A percentile compares a stretch with the other conserved stretches of the same genome.
Evolutionary conservation across 768 basidiomycete species (phyloP).

Genomic region (Leccinum olivaceopallidum): DNA sequence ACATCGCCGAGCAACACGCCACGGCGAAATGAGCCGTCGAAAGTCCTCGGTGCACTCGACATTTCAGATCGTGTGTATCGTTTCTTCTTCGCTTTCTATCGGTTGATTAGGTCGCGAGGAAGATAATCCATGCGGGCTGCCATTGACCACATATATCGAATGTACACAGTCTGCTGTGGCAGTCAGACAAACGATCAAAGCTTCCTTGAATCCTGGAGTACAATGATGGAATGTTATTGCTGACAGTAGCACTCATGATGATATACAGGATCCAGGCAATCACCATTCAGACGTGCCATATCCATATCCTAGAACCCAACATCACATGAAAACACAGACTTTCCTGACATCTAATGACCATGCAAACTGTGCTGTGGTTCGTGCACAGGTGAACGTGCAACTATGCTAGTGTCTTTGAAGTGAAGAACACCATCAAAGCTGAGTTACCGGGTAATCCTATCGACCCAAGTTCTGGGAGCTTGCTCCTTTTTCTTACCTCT

Average conservation of each 20-base stretch:
- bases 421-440: too few species aligned
- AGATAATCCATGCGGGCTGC: slow-evolving; percentile 31
- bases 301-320: background rate
- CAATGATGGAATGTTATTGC: background rate
- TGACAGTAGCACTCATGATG: slow-evolving; percentile 4
- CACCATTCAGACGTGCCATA: background rate
- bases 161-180: background rate
- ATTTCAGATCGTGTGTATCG: slow-evolving; percentile 28
- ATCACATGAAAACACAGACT: background rate
- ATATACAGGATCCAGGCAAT: slow-evolving; percentile 6
- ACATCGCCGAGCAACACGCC: slow-evolving; percentile 6
- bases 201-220: slow-evolving; percentile 13
- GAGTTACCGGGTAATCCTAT: too few species aligned
- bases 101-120: slow-evolving; percentile 1
- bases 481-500: too few species aligned
- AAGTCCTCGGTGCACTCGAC: slow-evolving; percentile 26
- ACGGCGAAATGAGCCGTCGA: slow-evolving; percentile 19
- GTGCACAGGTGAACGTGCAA: too few species aligned
- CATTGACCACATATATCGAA: slow-evolving; percentile 18
- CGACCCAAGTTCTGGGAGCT: too few species aligned
- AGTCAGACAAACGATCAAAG: background rate
- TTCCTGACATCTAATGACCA: background rate
- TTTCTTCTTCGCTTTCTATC: slow-evolving; percentile 3
- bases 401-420: too few species aligned
- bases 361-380: too few species aligned